Percentiles rank a stretch among this genome's conserved stretches.
These are phyloP conservation scores for Aspergillus oerlinghausenensis DNA, from an alignment of 2,329 filamentous ascomycete species.

Conservation along the genomic window DNA sequence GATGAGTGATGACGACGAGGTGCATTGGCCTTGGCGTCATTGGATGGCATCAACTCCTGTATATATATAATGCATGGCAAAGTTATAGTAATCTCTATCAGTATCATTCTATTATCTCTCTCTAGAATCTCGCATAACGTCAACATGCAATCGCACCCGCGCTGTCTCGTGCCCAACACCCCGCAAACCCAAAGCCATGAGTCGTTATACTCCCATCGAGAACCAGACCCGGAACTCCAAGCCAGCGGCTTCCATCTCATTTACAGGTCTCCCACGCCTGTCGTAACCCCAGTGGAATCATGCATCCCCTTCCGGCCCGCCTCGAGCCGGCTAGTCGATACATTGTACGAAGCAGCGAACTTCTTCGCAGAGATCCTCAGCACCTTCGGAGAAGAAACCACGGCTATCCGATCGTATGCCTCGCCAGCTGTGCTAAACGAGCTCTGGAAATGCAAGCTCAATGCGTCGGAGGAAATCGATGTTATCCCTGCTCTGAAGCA, in stretches of 20 bases:
- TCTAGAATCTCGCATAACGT: background rate
- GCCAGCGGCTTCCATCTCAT: background rate
- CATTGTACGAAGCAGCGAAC: slow-evolving; percentile 13
- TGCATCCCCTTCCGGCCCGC: slow-evolving; percentile 10
- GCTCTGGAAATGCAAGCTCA: slow-evolving; percentile 6
- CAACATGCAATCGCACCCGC: background rate
- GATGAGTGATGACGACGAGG: background rate
- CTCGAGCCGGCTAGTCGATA: slow-evolving; percentile 8
- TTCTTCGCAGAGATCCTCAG: slow-evolving; percentile 16
- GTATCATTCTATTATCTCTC: no score
- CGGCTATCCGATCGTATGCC: background rate
- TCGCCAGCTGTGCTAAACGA: background rate
- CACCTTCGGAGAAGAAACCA: slow-evolving; percentile 5
- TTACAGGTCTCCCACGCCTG: background rate
- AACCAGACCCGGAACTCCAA: background rate
- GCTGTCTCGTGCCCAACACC: background rate
- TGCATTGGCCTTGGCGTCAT: background rate
- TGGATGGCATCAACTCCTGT: background rate
- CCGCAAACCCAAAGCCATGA: background rate
- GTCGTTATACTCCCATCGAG: background rate
- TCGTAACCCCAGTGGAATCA: background rate
- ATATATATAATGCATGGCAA: background rate
- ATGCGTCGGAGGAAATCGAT: background rate
- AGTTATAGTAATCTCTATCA: no score
- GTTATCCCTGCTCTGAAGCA: background rate